A percentile compares a stretch with the other conserved stretches of the same genome.
These are phyloP conservation scores for Lomentospora prolificans DNA, from an alignment of 2,329 filamentous ascomycete species.

Conservation along the genomic window DNA sequence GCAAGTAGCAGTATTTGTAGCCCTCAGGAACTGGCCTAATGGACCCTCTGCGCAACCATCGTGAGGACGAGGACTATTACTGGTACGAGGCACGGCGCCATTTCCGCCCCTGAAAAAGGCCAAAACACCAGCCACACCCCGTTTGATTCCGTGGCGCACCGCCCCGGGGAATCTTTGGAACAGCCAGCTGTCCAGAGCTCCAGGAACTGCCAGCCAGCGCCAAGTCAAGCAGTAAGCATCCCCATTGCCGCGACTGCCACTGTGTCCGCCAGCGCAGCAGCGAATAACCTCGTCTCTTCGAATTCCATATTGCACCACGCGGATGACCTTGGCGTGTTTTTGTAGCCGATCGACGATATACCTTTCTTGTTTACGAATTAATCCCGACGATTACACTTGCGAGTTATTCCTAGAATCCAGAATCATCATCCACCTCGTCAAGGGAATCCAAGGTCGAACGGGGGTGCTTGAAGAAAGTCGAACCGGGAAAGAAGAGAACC, in stretches of 20 bases:
- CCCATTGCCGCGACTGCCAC: background rate
- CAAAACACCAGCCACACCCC: background rate
- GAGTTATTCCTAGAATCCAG: too few species aligned
- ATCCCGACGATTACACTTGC: too few species aligned
- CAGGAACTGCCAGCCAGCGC: slow-evolving; percentile 16
- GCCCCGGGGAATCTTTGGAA: too few species aligned
- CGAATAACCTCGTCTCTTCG: background rate
- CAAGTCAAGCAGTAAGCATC: background rate
- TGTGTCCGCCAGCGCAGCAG: background rate
- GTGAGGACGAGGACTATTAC: background rate
- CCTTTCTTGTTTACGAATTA: too few species aligned
- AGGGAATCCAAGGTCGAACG: too few species aligned
- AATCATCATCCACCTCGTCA: too few species aligned
- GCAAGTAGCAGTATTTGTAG: background rate
- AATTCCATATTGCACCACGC: background rate
- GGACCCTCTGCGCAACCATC: background rate
- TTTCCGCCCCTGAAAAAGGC: background rate
- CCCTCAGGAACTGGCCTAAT: background rate
- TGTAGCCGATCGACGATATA: background rate
- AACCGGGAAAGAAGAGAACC: background rate
- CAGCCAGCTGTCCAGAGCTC: slow-evolving; percentile 17
- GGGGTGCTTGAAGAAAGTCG: too few species aligned
- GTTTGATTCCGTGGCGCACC: background rate
- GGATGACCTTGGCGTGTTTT: background rate
- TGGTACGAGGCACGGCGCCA: background rate